phyloP scores from a whole-genome alignment of 139 green algal species.

The Chlamydomonas eustigma region DNA sequence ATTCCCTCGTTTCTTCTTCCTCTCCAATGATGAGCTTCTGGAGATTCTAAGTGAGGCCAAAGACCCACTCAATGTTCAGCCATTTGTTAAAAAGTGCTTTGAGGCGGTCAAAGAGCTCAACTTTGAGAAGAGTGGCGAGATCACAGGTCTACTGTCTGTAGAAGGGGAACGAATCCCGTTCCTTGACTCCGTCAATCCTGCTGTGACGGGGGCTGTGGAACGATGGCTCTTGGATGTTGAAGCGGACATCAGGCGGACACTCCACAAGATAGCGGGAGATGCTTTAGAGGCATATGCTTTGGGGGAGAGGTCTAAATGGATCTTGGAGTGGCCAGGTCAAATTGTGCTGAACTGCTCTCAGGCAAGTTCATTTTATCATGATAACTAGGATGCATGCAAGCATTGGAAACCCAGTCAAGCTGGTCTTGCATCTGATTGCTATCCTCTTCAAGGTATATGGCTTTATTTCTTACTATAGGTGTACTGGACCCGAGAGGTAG shows the following conservation, averaged over 20 bases:
- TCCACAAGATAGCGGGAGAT: constrained; percentile 60
- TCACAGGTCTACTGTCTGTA: constrained; percentile 36
- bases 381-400: no score
- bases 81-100: constrained; percentile 67
- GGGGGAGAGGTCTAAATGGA: constrained; percentile 53
- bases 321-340: constrained; percentile 70
- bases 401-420: no score
- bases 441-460: no score
- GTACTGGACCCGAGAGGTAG: constrained; percentile 72
- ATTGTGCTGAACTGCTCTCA: constrained; percentile 72
- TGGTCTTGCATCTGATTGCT: no score
- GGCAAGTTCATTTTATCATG: constrained; percentile 23
- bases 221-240: constrained; percentile 59
- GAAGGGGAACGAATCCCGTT: constrained; percentile 72
- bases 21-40: constrained; percentile 65
- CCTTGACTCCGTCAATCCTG: constrained; percentile 58
- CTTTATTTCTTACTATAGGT: constrained; percentile 42
- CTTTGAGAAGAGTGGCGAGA: constrained; percentile 50
- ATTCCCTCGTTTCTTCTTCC: constrained; percentile 66
- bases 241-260: constrained; percentile 55
- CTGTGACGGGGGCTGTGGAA: constrained; percentile 48
- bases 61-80: constrained; percentile 57
- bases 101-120: constrained; percentile 49
- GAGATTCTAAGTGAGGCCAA: constrained; percentile 49
- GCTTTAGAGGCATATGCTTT: constrained; percentile 49